These are phyloP conservation scores for Favolaschia claudopus DNA, from an alignment of 768 basidiomycete genomes.

Conservation along the genomic window DNA sequence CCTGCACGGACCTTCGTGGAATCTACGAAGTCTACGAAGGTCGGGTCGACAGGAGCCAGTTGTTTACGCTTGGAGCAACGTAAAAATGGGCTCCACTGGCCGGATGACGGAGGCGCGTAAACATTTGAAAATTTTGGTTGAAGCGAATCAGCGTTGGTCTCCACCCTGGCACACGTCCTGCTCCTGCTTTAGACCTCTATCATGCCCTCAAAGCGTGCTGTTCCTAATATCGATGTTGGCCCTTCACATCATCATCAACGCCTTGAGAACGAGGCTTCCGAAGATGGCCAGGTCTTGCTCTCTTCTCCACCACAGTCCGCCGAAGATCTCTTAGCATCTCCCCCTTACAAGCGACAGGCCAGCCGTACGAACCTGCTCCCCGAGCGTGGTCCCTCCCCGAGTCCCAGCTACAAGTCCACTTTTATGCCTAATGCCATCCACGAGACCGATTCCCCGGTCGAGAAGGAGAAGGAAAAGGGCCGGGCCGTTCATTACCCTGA, in stretches of 20 bases:
- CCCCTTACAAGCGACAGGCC: conserved; percentile 24
- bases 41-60: no score
- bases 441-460: conserved; percentile 6
- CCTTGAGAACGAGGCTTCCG: conserved; percentile 3
- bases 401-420: conserved; percentile 30
- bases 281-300: conserved; percentile 18
- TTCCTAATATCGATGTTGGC: conserved; percentile 10
- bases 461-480: conserved; percentile 37
- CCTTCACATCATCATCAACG: conserved; percentile 15
- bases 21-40: no score
- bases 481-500: conserved; percentile 66
- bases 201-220: no score
- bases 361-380: conserved; percentile 22
- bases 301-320: conserved; percentile 6
- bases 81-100: no score
- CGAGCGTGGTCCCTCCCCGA: conserved; percentile 24
- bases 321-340: conserved; percentile 12
- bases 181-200: no score
- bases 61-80: no score
- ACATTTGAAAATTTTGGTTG: no score
- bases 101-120: no score
- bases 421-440: conserved; percentile 26
- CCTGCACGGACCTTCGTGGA: no score
- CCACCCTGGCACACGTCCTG: no score
- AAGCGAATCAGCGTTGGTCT: no score